Evolutionary conservation across 306 rosid species (phyloP).

Genomic region (Boehmeria nivea): DNA sequence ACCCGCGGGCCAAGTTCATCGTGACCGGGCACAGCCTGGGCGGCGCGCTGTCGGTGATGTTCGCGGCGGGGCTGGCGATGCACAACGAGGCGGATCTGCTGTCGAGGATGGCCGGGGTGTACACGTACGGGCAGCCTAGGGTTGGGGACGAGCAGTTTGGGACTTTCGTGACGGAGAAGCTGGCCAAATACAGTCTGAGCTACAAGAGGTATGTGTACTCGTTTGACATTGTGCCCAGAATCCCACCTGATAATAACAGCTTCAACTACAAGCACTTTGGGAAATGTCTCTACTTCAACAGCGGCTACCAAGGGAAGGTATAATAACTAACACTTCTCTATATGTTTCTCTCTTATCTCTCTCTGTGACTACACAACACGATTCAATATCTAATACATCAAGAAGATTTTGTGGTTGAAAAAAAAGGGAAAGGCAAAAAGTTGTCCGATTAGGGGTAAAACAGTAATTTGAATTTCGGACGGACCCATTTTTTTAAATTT

Average conservation of each 20-base stretch:
- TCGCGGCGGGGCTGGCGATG: slow-evolving; percentile 9
- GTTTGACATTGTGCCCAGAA: background rate
- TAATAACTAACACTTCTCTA: too few relatives aligned
- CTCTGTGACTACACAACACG: too few relatives aligned
- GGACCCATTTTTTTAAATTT: too few relatives aligned
- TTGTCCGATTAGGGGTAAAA: too few relatives aligned
- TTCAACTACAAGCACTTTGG: slow-evolving; percentile 12
- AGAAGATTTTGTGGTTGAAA: too few relatives aligned
- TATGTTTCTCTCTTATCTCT: too few relatives aligned
- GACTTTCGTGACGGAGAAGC: slow-evolving; percentile 1
- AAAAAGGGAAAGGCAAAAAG: too few relatives aligned
- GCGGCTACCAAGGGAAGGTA: background rate
- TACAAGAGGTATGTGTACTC: slow-evolving; percentile 5
- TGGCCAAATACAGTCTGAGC: background rate
- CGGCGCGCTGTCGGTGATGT: slow-evolving; percentile 7
- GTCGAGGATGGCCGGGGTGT: background rate
- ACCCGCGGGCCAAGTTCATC: slow-evolving; percentile 3
- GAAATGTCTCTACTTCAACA: slow-evolving; percentile 5
- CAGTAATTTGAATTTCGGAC: too few relatives aligned
- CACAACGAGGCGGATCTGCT: slow-evolving; percentile 3
- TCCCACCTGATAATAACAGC: background rate
- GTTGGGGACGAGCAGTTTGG: slow-evolving; percentile 8
- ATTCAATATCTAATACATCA: too few relatives aligned
- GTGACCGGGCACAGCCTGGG: slow-evolving; percentile 10
- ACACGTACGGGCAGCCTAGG: slow-evolving; percentile 13